Base-by-base conservation (phyloP, 148 eudicot species). In the Linanthus parryae region DNA sequence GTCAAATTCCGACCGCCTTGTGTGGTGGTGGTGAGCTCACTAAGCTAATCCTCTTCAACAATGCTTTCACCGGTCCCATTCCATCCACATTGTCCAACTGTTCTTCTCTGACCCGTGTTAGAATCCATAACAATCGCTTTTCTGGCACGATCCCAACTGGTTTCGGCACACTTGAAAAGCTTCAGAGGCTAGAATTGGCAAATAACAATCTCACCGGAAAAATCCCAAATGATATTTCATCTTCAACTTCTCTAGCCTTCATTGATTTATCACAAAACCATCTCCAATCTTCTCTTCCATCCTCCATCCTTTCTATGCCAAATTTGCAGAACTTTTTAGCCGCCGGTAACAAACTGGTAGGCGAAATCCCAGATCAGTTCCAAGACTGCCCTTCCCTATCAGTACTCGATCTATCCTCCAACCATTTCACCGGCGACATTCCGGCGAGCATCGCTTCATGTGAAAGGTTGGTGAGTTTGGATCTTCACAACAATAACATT, bases 11-110 rank as follows among this genome's bases (percentile, higher is more conserved):
- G 2, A 48, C 62, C 29, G 66, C 59, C 22, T 60, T 89, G 31
- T 89, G 97, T 46, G 33, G 46, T 51, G 56, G 55, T 53, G 81
- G 85, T 19, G 75, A 85, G 56, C 83, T 89, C 48, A 82, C 88
- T 13, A 89, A 89, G 67, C 84, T 89, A 61, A 85, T 89, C 34
- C 73, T 89, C 2, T 89, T 89, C 51, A 85, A 85, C 71, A 89
- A 89, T 31, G 61, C 64, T 2, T 80, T 89, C 21, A 77, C 95
- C 0, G 95, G 91, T 53, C 60, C 79, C 0, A 73, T 89, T 43
- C 95, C 94, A 2, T n/a, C 56, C 11, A 63, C 69, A 31, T 62
- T 89, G 17, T 70, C 95, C 14, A 62, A 67, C 1, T 89, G 97
- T 62, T 35, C 13, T 2, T 89, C 97, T 1, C 60, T 89, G 2